These are phyloP conservation scores for Zygoascus bituminiphila DNA, from an alignment of 805 yeast genomes.

Conservation along the genomic window DNA sequence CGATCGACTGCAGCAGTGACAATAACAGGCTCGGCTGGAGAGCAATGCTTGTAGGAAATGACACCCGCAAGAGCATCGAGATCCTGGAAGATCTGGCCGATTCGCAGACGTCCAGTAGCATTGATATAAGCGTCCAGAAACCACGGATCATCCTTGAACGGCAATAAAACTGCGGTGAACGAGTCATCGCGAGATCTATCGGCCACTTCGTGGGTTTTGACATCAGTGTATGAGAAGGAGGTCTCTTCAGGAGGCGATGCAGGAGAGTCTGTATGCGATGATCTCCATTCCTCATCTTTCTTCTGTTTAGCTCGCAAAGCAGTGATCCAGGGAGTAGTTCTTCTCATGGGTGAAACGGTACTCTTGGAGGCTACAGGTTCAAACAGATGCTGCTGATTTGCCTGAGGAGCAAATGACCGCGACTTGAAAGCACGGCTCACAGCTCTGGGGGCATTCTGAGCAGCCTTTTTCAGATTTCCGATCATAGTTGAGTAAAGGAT, in stretches of 20 bases:
- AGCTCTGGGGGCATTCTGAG: background rate
- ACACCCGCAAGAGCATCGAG: constrained; percentile 90
- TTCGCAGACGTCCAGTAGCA: constrained; percentile 84
- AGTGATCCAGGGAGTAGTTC: constrained; percentile 72
- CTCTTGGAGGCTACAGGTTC: constrained; percentile 28
- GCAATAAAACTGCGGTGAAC: constrained; percentile 41
- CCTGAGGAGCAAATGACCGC: background rate
- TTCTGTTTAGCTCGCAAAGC: constrained; percentile 68
- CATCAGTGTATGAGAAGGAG: constrained; percentile 52
- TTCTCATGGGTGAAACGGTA: constrained; percentile 31
- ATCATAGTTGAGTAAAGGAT: background rate
- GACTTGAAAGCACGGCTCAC: background rate
- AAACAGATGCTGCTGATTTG: constrained; percentile 20
- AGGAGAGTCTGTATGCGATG: constrained; percentile 34
- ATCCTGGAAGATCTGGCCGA: constrained; percentile 91
- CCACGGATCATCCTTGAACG: constrained; percentile 77
- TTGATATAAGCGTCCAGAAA: constrained; percentile 81
- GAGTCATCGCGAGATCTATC: constrained; percentile 76
- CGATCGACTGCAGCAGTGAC: constrained; percentile 94
- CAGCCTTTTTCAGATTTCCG: background rate
- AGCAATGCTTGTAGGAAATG: constrained; percentile 84
- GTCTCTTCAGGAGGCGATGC: constrained; percentile 37
- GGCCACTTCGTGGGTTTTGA: constrained; percentile 58
- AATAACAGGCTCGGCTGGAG: constrained; percentile 93
- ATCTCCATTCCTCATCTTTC: constrained; percentile 64